Conservation (phyloP, 306 rosid genomes). For the Vachellia pachyceras region DNA sequence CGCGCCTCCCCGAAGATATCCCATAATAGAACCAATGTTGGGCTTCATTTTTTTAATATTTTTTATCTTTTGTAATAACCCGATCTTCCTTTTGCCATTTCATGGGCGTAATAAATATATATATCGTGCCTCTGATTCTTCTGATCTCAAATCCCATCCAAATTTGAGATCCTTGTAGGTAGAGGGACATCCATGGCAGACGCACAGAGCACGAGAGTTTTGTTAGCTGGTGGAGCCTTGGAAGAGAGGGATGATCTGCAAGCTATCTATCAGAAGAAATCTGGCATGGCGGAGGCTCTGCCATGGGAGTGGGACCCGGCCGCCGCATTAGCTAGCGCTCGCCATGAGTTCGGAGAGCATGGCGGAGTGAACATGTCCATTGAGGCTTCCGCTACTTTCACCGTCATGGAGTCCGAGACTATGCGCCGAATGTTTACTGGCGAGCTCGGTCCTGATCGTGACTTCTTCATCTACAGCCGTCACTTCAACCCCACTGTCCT, state of each 20-base stretch:
- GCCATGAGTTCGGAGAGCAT: slow-evolving; percentile 97
- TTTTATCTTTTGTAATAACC: background rate
- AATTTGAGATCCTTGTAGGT: background rate
- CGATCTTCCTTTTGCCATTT: background rate
- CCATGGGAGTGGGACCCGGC: slow-evolving; percentile 59
- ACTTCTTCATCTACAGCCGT: slow-evolving; percentile 93
- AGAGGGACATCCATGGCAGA: background rate
- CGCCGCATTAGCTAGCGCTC: slow-evolving; percentile 66
- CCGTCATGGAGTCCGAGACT: slow-evolving; percentile 97
- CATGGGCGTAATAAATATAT: background rate
- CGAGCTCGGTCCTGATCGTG: slow-evolving; percentile 83
- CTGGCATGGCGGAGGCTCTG: background rate
- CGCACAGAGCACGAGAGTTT: background rate
- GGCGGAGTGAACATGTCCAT: slow-evolving; percentile 99
- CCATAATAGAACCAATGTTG: background rate
- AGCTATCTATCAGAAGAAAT: background rate
- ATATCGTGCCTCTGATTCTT: background rate
- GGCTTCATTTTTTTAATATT: background rate
- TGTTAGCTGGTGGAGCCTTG: background rate
- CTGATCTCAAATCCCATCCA: background rate
- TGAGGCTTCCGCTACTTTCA: slow-evolving; percentile 94
- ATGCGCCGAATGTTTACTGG: slow-evolving; percentile 88
- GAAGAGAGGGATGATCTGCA: background rate
- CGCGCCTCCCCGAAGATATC: background rate
- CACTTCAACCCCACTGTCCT: slow-evolving; percentile 95